Evolutionary conservation across 805 yeast genomes (phyloP).

Genomic region (fission yeast (Schizosaccharomyces pombe)): DNA sequence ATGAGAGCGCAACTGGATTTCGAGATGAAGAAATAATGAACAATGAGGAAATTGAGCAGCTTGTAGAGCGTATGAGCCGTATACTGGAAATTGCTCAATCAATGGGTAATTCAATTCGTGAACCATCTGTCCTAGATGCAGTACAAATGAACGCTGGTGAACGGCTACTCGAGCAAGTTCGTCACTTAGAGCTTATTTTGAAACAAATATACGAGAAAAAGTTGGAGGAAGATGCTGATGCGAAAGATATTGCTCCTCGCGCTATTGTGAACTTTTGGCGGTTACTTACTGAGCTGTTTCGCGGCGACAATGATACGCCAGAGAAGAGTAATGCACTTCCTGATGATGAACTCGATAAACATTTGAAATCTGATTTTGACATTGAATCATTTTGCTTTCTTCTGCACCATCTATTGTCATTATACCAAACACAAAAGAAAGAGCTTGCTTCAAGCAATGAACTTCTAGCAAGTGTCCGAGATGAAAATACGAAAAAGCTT

Average conservation of each 20-base stretch:
- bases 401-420: neutral
- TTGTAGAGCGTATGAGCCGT: neutral
- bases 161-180: neutral
- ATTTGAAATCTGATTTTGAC: neutral
- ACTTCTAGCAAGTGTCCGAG: neutral
- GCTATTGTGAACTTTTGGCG: neutral
- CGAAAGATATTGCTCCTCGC: neutral
- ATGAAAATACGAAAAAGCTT: neutral
- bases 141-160: neutral
- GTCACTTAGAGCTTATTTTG: neutral
- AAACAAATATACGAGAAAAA: neutral
- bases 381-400: neutral
- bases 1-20: neutral
- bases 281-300: neutral
- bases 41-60: neutral
- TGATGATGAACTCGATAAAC: too few species aligned
- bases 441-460: neutral
- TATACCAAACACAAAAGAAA: neutral
- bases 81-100: neutral
- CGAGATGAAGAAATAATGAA: neutral
- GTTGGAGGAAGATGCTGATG: neutral
- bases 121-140: neutral
- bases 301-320: neutral
- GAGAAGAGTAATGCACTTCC: too few species aligned
- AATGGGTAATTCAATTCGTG: neutral